Evolutionary conservation across 2,329 filamentous ascomycete genomes (phyloP), one percentile per base, ranked within the genome.

Genomic region (Elsinoe necatrix): DNA sequence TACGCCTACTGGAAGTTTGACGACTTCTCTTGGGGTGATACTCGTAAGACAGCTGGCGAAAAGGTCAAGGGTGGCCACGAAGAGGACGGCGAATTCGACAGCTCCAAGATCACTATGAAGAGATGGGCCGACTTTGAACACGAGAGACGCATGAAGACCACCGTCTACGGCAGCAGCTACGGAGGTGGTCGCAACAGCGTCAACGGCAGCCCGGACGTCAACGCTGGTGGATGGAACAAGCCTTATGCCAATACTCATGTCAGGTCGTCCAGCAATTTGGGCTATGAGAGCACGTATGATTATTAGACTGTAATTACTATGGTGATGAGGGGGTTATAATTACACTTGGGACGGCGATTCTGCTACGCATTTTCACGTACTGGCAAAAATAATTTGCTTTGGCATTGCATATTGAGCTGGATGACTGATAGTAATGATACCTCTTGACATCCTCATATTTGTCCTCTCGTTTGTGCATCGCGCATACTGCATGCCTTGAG

Each of bases 1-100:
- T 98, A 98, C 69, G 87, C 93, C 2, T 98, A 92, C 78, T 98
- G 93, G 93, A 97, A 98, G 75, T 98, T 98, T 70, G 93, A 98
- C 70, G 93, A 98, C 76, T 98, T 98, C 78, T 95, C 88, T 57
- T 98, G 93, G 93, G 93, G 93, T 67, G 95, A 98, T 62, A 98
- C 93, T 56, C 84, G 93, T 60, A 95, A 97, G 81, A 95, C 92
- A 39, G 88, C 85, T 0, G 91, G 91, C 25, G 92, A 95, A 68
- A 89, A 87, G 75, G 85, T 82, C 12, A 91, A 92, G 77, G 93
- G 92, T 74, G 68, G 67, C 6, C 67, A 69, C 47, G 67, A 61
- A 23, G 91, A 92, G 67, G 89, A 96, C 72, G 93, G 93, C 61
- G 93, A 97, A 72, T 98, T 98, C 66, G 95, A 98, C 72, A 95